These are phyloP conservation scores for Penicillium tannophilum DNA, from an alignment of 495 filamentous ascomycete genomes.

Conservation along the genomic window DNA sequence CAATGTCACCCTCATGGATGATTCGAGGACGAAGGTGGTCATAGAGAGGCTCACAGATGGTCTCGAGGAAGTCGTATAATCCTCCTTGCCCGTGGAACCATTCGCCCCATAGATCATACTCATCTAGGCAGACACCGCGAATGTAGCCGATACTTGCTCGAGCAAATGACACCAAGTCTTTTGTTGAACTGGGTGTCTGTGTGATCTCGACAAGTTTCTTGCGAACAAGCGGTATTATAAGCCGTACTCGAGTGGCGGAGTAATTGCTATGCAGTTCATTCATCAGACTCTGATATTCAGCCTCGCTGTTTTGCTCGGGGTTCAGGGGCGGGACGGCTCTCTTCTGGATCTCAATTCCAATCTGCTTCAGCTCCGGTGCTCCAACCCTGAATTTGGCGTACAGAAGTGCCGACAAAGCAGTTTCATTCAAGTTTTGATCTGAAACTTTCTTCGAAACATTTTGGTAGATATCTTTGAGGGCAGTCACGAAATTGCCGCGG, in stretches of 20 bases:
- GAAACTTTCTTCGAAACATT: constrained; percentile 71
- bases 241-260: constrained; percentile 56
- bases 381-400: constrained; percentile 78
- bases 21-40: constrained; percentile 69
- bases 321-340: constrained; percentile 61
- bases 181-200: constrained; percentile 65
- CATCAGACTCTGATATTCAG: constrained; percentile 67
- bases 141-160: constrained; percentile 70
- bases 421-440: constrained; percentile 72
- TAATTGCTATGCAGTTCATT: constrained; percentile 70
- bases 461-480: constrained; percentile 67
- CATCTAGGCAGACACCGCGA: constrained; percentile 70
- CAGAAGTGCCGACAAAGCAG: constrained; percentile 71
- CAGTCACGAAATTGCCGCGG: constrained; percentile 79
- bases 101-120: constrained; percentile 73
- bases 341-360: constrained; percentile 70
- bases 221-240: constrained; percentile 60
- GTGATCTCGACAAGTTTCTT: constrained; percentile 69
- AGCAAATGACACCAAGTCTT: constrained; percentile 69
- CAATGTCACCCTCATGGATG: constrained; percentile 68
- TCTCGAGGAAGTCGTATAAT: constrained; percentile 70
- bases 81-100: constrained; percentile 73
- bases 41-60: constrained; percentile 74
- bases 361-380: constrained; percentile 65
- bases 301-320: constrained; percentile 62